Evolutionary conservation across 257 asterid genomes (phyloP), one percentile per base, ranked within the genome.

Genomic region (Nicotiana noctiflora): DNA sequence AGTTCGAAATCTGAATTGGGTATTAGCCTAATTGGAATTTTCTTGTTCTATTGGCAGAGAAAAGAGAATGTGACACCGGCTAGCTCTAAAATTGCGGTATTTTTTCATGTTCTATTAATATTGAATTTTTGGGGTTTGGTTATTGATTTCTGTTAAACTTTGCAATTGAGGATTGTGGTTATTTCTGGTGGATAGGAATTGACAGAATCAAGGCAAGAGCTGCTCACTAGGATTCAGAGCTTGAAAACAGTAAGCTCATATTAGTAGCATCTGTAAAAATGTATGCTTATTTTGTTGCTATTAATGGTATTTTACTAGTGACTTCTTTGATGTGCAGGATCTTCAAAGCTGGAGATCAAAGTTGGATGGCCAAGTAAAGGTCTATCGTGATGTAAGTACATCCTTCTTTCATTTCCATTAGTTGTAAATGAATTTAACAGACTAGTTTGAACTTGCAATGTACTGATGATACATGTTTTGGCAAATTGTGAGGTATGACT

Each of bases 131-230:
- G 23, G 60, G 78, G 6, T 23, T 72, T 49, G 60, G 15, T 32
- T 72, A 72, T 46, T 72, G 11, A 49, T 72, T 49, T 72, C 14
- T 46, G 23, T 49, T 44, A 13, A 70, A 40, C 13, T 70, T 44
- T 12, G 21, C 21, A 44, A 13, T 32, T 21, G 19, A 70, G 59
- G 57, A 70, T 49, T 32, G 53, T 18, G 27, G 19, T 67, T 75
- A n/a, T 75, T 25, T 78, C 70, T 67, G 32, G 0, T 51, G 83
- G 63, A 82, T 88, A 95, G 99, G 97, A 90, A 86, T 51, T 93
- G 89, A 85, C 91, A 62, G 98, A 91, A 84, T 92, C 99, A 72
- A 85, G 97, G 90, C 88, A 91, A 88, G 98, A 95, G 84, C 93
- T 95, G 52, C 86, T 93, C 76, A 85, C 63, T 81, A 86, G 95